A percentile compares a stretch with the other conserved stretches of the same genome.
Conservation (phyloP, 2,329 filamentous ascomycete species). For the Colletotrichum spaethianum region DNA sequence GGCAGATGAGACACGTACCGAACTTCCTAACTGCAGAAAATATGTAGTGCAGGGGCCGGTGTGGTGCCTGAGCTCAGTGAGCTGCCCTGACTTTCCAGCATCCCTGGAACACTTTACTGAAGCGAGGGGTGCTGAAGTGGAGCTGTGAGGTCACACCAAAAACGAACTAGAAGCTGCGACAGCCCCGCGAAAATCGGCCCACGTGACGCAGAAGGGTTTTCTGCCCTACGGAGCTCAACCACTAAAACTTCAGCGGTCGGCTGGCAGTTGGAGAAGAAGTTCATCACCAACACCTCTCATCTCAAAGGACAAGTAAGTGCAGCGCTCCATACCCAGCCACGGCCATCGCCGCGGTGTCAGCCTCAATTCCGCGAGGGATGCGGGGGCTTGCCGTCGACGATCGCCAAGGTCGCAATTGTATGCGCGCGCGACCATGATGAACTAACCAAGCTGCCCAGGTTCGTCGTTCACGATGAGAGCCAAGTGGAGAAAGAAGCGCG, state of each 20-base stretch:
- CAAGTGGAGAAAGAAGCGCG: slow-evolving; percentile 99
- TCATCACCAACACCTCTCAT: slow-evolving; percentile 45
- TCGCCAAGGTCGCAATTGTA: slow-evolving; percentile 2
- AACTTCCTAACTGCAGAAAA: neutral
- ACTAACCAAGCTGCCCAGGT: slow-evolving; percentile 28
- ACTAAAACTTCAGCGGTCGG: slow-evolving; percentile 37
- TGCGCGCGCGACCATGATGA: neutral
- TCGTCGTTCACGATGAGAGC: slow-evolving; percentile 80
- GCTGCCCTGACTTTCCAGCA: neutral
- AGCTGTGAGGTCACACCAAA: slow-evolving; percentile 6
- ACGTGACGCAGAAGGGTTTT: slow-evolving; percentile 36
- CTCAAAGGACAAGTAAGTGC: slow-evolving; percentile 42
- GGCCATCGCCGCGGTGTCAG: neutral
- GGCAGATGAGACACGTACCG: neutral
- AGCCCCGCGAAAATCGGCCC: neutral
- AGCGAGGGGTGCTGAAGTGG: slow-evolving; percentile 6
- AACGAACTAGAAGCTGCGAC: slow-evolving; percentile 3
- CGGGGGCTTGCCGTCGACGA: neutral
- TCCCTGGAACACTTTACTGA: neutral
- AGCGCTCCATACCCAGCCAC: neutral
- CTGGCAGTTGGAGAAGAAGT: slow-evolving; percentile 27
- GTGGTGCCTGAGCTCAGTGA: neutral
- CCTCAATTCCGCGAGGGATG: neutral
- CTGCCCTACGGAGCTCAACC: slow-evolving; percentile 41
- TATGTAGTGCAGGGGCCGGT: neutral